Evolutionary conservation across 805 yeast species (phyloP).

Genomic region (Cyberlindnera mycetangii): DNA sequence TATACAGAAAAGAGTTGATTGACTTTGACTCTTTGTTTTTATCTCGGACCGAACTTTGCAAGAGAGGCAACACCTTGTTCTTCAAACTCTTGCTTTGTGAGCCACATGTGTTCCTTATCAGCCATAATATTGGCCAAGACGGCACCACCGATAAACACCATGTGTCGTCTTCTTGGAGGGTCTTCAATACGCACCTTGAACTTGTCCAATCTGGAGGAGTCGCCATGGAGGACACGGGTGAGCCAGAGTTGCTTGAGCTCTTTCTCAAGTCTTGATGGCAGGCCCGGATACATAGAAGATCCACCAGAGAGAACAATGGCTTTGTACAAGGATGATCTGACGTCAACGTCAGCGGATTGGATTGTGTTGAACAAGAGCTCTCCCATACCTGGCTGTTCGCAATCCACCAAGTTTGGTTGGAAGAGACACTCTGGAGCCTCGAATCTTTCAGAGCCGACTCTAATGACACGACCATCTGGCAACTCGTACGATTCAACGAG

Average conservation of each 20-base stretch:
- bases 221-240: conserved; percentile 81
- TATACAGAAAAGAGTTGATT: background rate
- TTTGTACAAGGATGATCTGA: conserved; percentile 81
- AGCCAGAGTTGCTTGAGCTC: conserved; percentile 97
- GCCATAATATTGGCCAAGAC: conserved; percentile 98
- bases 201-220: conserved; percentile 80
- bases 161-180: conserved; percentile 97
- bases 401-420: conserved; percentile 93
- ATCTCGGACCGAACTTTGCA: conserved; percentile 90
- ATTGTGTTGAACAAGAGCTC: conserved; percentile 88
- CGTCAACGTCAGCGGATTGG: conserved; percentile 92
- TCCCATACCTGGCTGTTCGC: conserved; percentile 96
- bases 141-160: conserved; percentile 99
- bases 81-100: conserved; percentile 94
- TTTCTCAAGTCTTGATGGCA: conserved; percentile 92
- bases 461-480: conserved; percentile 94
- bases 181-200: conserved; percentile 97
- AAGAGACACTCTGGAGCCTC: conserved; percentile 96
- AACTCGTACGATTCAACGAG: conserved; percentile 87
- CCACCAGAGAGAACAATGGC: conserved; percentile 97
- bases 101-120: conserved; percentile 98
- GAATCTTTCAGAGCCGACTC: conserved; percentile 92
- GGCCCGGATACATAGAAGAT: conserved; percentile 97
- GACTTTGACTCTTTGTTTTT: conserved; percentile 11
- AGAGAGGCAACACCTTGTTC: conserved; percentile 89